Evolutionary conservation across 176 grass and related monocot genomes (phyloP).

Genomic region (Musa troglodytarum): DNA sequence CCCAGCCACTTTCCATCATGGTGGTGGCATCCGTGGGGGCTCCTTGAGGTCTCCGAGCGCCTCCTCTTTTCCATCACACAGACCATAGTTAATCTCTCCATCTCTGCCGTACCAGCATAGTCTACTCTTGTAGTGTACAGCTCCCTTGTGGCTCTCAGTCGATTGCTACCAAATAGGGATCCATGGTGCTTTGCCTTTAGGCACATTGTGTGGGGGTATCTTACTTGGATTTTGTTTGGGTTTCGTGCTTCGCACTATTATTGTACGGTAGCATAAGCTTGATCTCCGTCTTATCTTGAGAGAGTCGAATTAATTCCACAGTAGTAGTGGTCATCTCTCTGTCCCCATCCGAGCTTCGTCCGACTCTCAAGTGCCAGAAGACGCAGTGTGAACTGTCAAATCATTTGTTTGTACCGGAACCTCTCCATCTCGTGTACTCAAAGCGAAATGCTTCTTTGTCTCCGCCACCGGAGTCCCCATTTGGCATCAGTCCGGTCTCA

Average conservation of each 20-base stretch:
- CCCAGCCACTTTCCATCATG: constrained; percentile 1
- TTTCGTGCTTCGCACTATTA: constrained; percentile 20
- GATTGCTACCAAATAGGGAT: constrained; percentile 8
- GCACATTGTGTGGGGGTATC: constrained; percentile 11
- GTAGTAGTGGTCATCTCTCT: neutral
- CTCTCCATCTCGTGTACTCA: neutral
- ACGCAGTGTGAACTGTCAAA: constrained; percentile 9
- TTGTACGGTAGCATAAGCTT: neutral
- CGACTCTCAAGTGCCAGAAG: neutral
- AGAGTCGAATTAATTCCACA: neutral
- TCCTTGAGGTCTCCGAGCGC: neutral
- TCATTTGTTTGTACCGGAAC: neutral
- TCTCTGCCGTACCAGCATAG: neutral
- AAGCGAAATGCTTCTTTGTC: neutral
- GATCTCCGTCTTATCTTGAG: neutral
- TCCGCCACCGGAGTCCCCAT: neutral
- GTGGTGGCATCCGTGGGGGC: neutral
- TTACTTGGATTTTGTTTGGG: constrained; percentile 24
- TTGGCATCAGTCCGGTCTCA: neutral
- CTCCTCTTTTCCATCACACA: constrained; percentile 6
- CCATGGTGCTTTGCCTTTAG: neutral
- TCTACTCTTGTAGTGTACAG: neutral
- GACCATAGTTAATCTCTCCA: neutral
- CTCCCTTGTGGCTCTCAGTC: constrained; percentile 16
- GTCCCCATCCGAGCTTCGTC: neutral